Percentiles rank a stretch among this genome's conserved stretches.
phyloP scores from a whole-genome alignment of 352 stramenopile species.

The Globisporangium nunn region DNA sequence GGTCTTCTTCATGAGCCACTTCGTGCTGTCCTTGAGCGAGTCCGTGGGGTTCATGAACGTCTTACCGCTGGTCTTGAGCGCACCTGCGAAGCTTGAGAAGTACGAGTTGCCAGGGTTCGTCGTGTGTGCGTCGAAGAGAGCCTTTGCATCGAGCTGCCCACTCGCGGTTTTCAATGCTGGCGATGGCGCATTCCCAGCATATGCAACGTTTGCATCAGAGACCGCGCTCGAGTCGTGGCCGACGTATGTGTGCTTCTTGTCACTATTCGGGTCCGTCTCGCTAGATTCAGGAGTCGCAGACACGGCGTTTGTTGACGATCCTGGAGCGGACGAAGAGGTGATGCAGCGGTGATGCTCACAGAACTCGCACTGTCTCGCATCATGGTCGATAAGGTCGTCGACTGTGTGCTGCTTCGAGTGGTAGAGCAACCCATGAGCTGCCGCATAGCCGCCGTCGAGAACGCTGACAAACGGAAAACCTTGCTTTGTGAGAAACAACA shows the following conservation, averaged over 20 bases:
- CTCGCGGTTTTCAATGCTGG: conserved; percentile 1
- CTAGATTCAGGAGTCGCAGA: not conserved
- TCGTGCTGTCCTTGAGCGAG: conserved; percentile 54
- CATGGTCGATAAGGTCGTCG: conserved; percentile 68
- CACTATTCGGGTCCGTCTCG: not conserved
- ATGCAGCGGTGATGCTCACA: conserved; percentile 50
- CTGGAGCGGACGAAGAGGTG: not conserved
- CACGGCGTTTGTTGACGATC: not conserved
- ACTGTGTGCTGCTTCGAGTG: conserved; percentile 47
- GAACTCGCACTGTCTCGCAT: conserved; percentile 47
- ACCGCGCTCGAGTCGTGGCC: not conserved
- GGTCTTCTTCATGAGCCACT: conserved; percentile 76
- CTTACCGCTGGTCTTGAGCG: conserved; percentile 64
- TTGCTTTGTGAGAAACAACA: conserved; percentile 67
- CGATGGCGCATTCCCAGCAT: not conserved
- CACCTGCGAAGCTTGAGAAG: conserved; percentile 62
- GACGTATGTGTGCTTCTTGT: conserved; percentile 9
- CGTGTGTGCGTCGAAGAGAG: conserved; percentile 30
- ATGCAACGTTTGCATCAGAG: not conserved
- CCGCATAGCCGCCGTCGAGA: conserved; percentile 63
- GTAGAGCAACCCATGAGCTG: conserved; percentile 43
- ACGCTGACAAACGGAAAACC: conserved; percentile 73
- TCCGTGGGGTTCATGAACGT: conserved; percentile 49
- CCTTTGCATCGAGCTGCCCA: conserved; percentile 25
- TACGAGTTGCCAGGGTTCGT: conserved; percentile 28